These are phyloP conservation scores for Dictyostelium brefeldianum DNA, from an alignment of 78 protist genomes.

Conservation along the genomic window DNA sequence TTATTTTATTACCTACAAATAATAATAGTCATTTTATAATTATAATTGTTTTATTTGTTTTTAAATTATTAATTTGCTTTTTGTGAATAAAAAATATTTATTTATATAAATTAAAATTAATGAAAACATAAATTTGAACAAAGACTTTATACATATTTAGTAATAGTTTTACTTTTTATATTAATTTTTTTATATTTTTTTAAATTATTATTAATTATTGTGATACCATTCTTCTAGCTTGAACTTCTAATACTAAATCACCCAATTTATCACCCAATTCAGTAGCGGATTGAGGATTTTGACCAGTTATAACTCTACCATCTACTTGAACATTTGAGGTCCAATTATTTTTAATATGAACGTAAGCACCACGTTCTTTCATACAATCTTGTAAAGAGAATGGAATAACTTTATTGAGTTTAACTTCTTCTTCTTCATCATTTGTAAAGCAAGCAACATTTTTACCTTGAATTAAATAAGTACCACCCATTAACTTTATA, in stretches of 20 bases:
- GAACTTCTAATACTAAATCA: slow-evolving; percentile 10
- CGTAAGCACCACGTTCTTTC: slow-evolving; percentile 54
- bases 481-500: slow-evolving; percentile 41
- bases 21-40: too few relatives aligned
- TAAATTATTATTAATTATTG: not conserved
- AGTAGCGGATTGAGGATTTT: slow-evolving; percentile 70
- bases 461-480: slow-evolving; percentile 56
- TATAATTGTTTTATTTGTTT: too few relatives aligned
- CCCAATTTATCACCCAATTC: slow-evolving; percentile 47
- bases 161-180: not conserved
- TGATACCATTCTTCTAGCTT: slow-evolving; percentile 25
- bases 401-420: slow-evolving; percentile 38
- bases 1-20: too few relatives aligned
- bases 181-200: not conserved
- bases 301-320: slow-evolving; percentile 66
- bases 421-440: slow-evolving; percentile 72
- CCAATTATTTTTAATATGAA: slow-evolving; percentile 11
- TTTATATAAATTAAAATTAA: too few relatives aligned
- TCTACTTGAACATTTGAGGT: slow-evolving; percentile 34
- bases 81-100: too few relatives aligned
- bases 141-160: too few relatives aligned
- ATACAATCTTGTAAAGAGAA: slow-evolving; percentile 53
- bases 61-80: too few relatives aligned
- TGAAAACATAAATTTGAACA: too few relatives aligned
- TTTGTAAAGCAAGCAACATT: slow-evolving; percentile 68